Evolutionary conservation across 371 early-diverging fungal species (phyloP).

Genomic region (Apophysomyces sp.): DNA sequence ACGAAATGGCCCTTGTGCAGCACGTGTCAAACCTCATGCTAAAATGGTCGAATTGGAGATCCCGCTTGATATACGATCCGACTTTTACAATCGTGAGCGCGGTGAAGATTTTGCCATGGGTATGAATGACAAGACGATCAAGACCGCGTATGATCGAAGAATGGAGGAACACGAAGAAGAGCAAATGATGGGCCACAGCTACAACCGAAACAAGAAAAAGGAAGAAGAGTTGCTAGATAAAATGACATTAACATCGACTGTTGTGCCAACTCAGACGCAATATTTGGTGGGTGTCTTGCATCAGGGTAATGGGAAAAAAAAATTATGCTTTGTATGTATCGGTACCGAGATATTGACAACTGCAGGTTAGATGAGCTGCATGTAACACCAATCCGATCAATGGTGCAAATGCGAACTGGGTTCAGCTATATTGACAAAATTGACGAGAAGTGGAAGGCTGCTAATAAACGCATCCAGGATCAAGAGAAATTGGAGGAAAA

Average conservation of each 20-base stretch:
- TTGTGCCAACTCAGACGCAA: conserved; percentile 76
- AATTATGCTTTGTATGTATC: neutral
- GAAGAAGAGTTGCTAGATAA: conserved; percentile 67
- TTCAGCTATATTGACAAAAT: conserved; percentile 88
- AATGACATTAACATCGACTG: conserved; percentile 73
- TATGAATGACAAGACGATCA: conserved; percentile 68
- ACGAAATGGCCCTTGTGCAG: conserved; percentile 53
- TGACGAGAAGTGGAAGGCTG: conserved; percentile 78
- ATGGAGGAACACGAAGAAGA: conserved; percentile 55
- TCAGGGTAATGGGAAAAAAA: conserved; percentile 49
- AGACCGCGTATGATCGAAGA: conserved; percentile 65
- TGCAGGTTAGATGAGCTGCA: conserved; percentile 69
- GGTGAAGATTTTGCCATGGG: conserved; percentile 83
- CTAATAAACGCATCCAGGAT: conserved; percentile 63
- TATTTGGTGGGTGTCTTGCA: conserved; percentile 80
- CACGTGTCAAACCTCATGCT: conserved; percentile 81
- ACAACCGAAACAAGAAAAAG: conserved; percentile 27
- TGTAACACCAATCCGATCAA: conserved; percentile 71
- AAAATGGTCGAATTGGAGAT: conserved; percentile 85
- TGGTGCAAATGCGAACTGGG: conserved; percentile 82
- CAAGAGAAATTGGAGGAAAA: conserved; percentile 65
- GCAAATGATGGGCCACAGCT: conserved; percentile 20
- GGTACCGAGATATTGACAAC: neutral
- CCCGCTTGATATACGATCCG: conserved; percentile 70
- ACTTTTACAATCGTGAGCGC: conserved; percentile 72